Percentiles rank a stretch among this genome's conserved stretches.
Evolutionary conservation across 1,139 yeast genomes (phyloP).

Genomic region (Candida pseudoviswanathii): DNA sequence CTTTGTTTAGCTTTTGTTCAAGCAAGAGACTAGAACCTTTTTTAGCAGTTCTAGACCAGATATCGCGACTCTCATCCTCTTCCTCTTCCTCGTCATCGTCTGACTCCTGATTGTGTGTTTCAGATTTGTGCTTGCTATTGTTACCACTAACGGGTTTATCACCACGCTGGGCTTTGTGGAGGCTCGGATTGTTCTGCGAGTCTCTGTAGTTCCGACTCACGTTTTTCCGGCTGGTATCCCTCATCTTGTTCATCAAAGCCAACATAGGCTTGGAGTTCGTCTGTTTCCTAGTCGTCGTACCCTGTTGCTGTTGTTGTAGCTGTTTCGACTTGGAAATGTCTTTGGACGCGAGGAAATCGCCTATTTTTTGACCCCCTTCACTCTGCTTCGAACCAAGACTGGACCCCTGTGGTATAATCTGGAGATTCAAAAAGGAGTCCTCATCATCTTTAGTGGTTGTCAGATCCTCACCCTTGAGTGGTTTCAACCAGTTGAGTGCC

Average conservation of each 20-base stretch:
- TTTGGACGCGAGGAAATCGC: constrained; percentile 33
- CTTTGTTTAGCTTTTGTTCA: constrained; percentile 12
- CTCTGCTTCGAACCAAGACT: constrained; percentile 13
- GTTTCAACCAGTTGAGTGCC: constrained; percentile 47
- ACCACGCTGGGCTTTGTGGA: not conserved
- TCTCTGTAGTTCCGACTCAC: constrained; percentile 12
- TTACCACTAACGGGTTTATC: not conserved
- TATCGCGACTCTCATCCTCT: constrained; percentile 14
- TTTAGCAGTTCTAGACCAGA: constrained; percentile 19
- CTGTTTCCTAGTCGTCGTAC: constrained; percentile 7
- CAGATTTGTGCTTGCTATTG: not conserved
- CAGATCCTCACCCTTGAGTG: constrained; percentile 10
- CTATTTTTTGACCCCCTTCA: constrained; percentile 20
- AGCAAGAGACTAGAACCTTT: constrained; percentile 19
- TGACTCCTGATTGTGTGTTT: not conserved
- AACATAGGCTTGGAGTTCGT: constrained; percentile 37
- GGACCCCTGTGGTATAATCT: constrained; percentile 49
- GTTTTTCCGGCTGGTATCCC: constrained; percentile 31
- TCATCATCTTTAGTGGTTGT: not conserved
- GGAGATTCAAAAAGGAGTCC: constrained; percentile 37
- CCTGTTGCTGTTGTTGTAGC: constrained; percentile 6
- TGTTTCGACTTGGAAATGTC: constrained; percentile 14
- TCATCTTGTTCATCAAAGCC: constrained; percentile 48
- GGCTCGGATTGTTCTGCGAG: not conserved
- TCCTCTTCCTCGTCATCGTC: constrained; percentile 4